Base-by-base conservation (phyloP, 805 yeast species). In the Priceomyces medius region DNA sequence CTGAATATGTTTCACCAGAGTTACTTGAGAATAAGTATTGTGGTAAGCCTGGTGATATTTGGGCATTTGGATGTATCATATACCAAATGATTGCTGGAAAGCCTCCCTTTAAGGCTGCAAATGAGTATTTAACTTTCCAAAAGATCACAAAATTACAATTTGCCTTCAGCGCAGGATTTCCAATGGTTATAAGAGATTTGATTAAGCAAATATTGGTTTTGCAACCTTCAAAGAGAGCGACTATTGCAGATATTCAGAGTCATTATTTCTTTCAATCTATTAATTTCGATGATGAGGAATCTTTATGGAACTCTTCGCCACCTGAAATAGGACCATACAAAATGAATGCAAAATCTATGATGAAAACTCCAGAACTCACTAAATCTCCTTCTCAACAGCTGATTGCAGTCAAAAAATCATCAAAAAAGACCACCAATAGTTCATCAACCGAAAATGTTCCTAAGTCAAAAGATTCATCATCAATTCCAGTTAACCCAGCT, bases 1-100 rank as follows among this genome's bases (percentile, higher is more conserved):
- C 91, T 0, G 91, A 85, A 51, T 85, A 85, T 52, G 90, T 85
- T 5, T 82, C 90, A 0, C 95, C 95, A 0, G 95, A 86, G 53
- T 64, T 86, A 28, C 66, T 86, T 44, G 87, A 83, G 47, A 85
- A 77, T 53, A 85, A 84, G 53, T 82, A 79, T 50, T 74, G 80
- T 51, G 83, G 83, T 4, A 77, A 77, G 47, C 73, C 80, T 0
- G 77, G 80, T 17, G 84, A 79, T 53, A 61, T 79, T 13, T 79
- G 84, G 84, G 82, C 84, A 0, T 67, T 76, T 46, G 84, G 81
- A 2, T 79, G 84, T 56, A 73, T 79, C 7, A 55, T 79, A 7
- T 79, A 76, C 50, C 84, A 79, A 51, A 75, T 79, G 82, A 75
- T 79, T 46, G 82, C 82, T 0, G 84, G 84, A 3, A 77, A 75